Evolutionary conservation across 257 asterid species (phyloP).

Genomic region (Agastache rugosa): DNA sequence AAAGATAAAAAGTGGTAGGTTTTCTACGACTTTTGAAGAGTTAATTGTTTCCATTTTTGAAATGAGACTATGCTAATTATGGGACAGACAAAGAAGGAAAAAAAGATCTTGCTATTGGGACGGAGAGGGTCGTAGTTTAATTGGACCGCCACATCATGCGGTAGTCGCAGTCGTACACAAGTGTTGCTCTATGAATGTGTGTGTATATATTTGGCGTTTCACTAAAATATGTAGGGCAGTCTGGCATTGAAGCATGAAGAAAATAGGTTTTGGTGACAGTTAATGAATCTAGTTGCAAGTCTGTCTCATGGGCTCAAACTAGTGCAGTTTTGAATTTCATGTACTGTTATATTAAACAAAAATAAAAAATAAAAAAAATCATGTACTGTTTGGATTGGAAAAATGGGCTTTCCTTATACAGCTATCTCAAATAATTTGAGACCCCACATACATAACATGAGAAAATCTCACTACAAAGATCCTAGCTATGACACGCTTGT

Average conservation of each 20-base stretch:
- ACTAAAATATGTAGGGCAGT: neutral
- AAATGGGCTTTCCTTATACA: constrained; percentile 13
- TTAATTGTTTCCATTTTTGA: no score
- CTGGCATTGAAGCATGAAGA: neutral
- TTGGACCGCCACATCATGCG: no score
- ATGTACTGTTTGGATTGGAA: neutral
- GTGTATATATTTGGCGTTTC: neutral
- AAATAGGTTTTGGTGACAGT: neutral
- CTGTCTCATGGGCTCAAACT: neutral
- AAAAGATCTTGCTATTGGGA: no score
- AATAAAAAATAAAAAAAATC: no score
- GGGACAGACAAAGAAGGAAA: no score
- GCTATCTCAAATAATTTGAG: constrained; percentile 29
- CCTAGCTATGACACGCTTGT: neutral
- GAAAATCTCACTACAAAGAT: constrained; percentile 22
- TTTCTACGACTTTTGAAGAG: no score
- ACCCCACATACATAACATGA: constrained; percentile 33
- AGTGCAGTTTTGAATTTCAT: neutral
- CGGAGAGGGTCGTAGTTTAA: no score
- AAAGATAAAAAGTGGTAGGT: no score
- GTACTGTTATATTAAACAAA: no score
- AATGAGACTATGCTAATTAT: no score
- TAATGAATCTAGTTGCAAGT: neutral
- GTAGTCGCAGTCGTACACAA: no score
- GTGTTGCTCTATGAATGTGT: neutral